Evolutionary conservation across 1,284 basidiomycete genomes (phyloP), one percentile per base, ranked within the genome.

Genomic region (Bjerkandera adusta): DNA sequence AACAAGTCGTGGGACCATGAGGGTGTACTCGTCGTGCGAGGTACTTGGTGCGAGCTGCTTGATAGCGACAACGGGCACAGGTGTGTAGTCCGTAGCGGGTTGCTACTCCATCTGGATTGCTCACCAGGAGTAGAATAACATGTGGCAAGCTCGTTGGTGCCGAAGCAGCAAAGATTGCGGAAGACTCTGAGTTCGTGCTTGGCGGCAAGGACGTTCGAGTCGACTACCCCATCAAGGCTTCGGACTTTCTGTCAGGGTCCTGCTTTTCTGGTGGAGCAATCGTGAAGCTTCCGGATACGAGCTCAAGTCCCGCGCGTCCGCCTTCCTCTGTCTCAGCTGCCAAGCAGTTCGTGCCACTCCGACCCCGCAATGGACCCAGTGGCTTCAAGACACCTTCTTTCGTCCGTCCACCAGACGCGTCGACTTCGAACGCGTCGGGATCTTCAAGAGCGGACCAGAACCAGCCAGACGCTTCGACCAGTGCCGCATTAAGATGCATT

Each of bases 1-100:
- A 86, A 96, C 64, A 96, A 95, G 67, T 93, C 89, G 0, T 96
- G 92, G 93, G 91, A 96, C 53, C 89, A 85, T 27, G 85, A 88
- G 60, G 85, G 76, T 15, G 71, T 89, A n/a, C 67, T 89, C 5
- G 76, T 80, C 13, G 68, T 81, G 12, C 71, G 60, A 43, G 70
- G 67, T 5, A 61, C 59, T 11, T 77, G 69, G 53, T 77, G 75
- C 38, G 52, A 52, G 20, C 75, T 69, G 4, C 62, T 89, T 20
- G 79, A 79, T 50, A 81, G 84, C 52, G 66, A 72, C 18, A 81
- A 86, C 39, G 81, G 81, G 27, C 80, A 76, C 67, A 56, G 58
- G 57, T 61, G 61, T 68, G 87, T 83, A 62, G 52, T 75, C 47
- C 36, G 49, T 20, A 36, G 20, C 18, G 20, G 48, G 11, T 21